Conservation (phyloP, 768 basidiomycete genomes). For the Tylopilus rubrobrunneus region DNA sequence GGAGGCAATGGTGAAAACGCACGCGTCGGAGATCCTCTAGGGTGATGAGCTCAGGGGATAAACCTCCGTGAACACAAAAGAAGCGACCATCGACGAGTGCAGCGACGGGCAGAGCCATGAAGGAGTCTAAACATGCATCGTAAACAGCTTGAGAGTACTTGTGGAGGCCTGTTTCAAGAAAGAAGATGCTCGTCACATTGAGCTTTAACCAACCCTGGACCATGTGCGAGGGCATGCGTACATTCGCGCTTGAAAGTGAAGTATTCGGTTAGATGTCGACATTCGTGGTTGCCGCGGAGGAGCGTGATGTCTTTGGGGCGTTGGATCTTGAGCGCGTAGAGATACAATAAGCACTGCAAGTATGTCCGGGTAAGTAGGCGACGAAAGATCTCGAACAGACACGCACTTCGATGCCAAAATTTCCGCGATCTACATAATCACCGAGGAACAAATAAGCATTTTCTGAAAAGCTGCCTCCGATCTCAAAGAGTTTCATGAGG, state of each 20-base stretch:
- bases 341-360: slow-evolving; percentile 78
- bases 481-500: slow-evolving; percentile 96
- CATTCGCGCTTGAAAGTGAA: slow-evolving; percentile 98
- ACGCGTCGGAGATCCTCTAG: slow-evolving; percentile 73
- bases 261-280: slow-evolving; percentile 93
- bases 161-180: slow-evolving; percentile 22
- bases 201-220: slow-evolving; percentile 4
- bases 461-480: slow-evolving; percentile 81
- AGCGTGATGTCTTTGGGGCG: slow-evolving; percentile 80
- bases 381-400: not conserved
- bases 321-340: slow-evolving; percentile 91
- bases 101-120: slow-evolving; percentile 85
- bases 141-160: slow-evolving; percentile 54
- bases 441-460: slow-evolving; percentile 92
- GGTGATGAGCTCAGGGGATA: slow-evolving; percentile 80
- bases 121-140: slow-evolving; percentile 88
- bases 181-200: slow-evolving; percentile 6
- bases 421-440: slow-evolving; percentile 96
- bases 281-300: slow-evolving; percentile 96
- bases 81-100: slow-evolving; percentile 94
- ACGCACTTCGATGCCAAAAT: slow-evolving; percentile 77
- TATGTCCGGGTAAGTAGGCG: not conserved
- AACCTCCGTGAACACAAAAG: slow-evolving; percentile 96
- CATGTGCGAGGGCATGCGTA: slow-evolving; percentile 36
- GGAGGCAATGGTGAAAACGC: slow-evolving; percentile 19